A percentile compares a stretch with the other conserved stretches of the same genome.
phyloP scores from a whole-genome alignment of 345 rosid genomes.

The Pugionium cornutum region DNA sequence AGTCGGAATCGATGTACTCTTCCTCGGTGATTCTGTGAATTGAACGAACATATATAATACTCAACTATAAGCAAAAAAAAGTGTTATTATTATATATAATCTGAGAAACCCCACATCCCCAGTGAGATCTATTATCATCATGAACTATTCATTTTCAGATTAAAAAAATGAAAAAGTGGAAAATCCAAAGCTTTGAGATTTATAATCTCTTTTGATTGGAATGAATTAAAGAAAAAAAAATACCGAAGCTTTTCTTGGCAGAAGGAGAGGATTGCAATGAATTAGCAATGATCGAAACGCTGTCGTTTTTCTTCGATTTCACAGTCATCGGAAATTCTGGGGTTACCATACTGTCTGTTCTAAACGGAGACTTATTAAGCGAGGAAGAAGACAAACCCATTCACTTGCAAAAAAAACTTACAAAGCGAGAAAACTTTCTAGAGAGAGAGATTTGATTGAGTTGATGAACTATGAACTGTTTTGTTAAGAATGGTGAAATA shows the following conservation, averaged over 20 bases:
- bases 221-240: no score
- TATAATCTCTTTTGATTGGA: no score
- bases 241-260: constrained; percentile 29
- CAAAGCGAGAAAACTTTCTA: background rate
- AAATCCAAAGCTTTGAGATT: no score
- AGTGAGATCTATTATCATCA: constrained; percentile 29
- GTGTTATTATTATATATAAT: background rate
- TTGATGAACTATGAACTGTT: background rate
- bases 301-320: constrained; percentile 1
- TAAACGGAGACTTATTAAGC: constrained; percentile 34
- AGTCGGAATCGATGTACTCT: constrained; percentile 27
- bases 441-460: constrained; percentile 15
- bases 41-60: background rate
- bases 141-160: constrained; percentile 25
- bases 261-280: constrained; percentile 25
- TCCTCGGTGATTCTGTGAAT: constrained; percentile 37
- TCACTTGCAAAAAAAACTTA: background rate
- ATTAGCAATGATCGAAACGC: background rate
- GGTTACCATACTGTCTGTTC: constrained; percentile 36
- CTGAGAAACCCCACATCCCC: constrained; percentile 26
- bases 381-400: constrained; percentile 39
- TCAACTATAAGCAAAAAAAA: background rate
- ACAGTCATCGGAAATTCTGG: constrained; percentile 25
- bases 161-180: no score
- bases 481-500: background rate